These are phyloP conservation scores for Penicillium cosmopolitanum DNA, from an alignment of 495 filamentous ascomycete genomes.

Conservation along the genomic window DNA sequence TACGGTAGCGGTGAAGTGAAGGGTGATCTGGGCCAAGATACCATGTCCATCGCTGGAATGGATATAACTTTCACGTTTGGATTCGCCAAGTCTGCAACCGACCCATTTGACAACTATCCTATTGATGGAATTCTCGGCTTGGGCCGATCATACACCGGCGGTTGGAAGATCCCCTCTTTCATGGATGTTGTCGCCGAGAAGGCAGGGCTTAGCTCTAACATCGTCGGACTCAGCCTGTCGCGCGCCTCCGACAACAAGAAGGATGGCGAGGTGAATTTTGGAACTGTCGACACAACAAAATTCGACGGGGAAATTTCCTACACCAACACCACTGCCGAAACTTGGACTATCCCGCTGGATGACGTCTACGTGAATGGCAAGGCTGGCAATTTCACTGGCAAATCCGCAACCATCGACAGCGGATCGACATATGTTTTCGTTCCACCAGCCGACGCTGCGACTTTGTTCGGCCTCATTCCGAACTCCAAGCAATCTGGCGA, in stretches of 20 bases:
- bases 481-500: slow-evolving; percentile 54
- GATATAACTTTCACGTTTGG: slow-evolving; percentile 67
- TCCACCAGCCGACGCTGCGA: slow-evolving; percentile 63
- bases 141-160: slow-evolving; percentile 51
- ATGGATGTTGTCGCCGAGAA: slow-evolving; percentile 62
- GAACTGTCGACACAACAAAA: slow-evolving; percentile 64
- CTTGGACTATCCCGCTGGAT: slow-evolving; percentile 72
- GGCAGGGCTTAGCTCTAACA: slow-evolving; percentile 61
- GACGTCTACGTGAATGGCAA: slow-evolving; percentile 63
- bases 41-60: slow-evolving; percentile 64
- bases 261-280: slow-evolving; percentile 78
- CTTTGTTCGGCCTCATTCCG: slow-evolving; percentile 67
- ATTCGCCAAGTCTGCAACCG: slow-evolving; percentile 63
- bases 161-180: slow-evolving; percentile 59
- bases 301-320: slow-evolving; percentile 71
- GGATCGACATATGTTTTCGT: slow-evolving; percentile 78
- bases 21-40: slow-evolving; percentile 66
- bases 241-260: slow-evolving; percentile 64
- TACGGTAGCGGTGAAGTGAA: slow-evolving; percentile 75
- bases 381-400: slow-evolving; percentile 49
- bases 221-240: slow-evolving; percentile 70
- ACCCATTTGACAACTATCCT: slow-evolving; percentile 73
- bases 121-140: slow-evolving; percentile 88
- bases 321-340: slow-evolving; percentile 45
- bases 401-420: slow-evolving; percentile 74